These are phyloP conservation scores for Avena eriantha DNA, from an alignment of 176 grass and related monocot species.

Conservation along the genomic window DNA sequence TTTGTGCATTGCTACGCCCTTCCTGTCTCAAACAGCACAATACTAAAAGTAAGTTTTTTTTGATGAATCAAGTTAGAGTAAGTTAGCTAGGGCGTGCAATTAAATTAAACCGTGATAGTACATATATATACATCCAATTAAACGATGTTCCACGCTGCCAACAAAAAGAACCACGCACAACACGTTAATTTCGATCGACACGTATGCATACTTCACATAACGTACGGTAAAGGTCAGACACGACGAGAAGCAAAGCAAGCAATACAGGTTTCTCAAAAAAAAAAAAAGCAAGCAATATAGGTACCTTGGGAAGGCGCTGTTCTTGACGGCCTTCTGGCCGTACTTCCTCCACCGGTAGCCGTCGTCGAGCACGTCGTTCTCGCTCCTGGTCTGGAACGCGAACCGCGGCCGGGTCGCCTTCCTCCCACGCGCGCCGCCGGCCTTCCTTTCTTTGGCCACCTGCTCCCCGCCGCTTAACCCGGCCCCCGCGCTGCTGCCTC, in stretches of 20 bases:
- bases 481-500: neutral
- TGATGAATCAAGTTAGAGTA: no score
- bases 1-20: neutral
- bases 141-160: no score
- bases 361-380: conserved; percentile 85
- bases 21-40: no score
- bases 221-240: neutral
- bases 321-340: conserved; percentile 89
- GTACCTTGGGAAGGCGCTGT: conserved; percentile 77
- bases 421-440: conserved; percentile 39
- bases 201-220: neutral
- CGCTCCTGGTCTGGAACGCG: conserved; percentile 88
- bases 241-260: neutral
- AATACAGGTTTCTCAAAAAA: no score
- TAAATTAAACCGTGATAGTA: no score
- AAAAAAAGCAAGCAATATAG: neutral
- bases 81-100: no score
- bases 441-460: conserved; percentile 7
- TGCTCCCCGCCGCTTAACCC: neutral
- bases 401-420: conserved; percentile 62
- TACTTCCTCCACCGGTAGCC: conserved; percentile 94
- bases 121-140: no score
- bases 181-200: neutral
- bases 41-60: no score
- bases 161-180: no score